Percentiles rank a stretch among this genome's conserved stretches.
phyloP scores from a whole-genome alignment of 371 early-diverging fungal genomes.

The Mucor lusitanicus region DNA sequence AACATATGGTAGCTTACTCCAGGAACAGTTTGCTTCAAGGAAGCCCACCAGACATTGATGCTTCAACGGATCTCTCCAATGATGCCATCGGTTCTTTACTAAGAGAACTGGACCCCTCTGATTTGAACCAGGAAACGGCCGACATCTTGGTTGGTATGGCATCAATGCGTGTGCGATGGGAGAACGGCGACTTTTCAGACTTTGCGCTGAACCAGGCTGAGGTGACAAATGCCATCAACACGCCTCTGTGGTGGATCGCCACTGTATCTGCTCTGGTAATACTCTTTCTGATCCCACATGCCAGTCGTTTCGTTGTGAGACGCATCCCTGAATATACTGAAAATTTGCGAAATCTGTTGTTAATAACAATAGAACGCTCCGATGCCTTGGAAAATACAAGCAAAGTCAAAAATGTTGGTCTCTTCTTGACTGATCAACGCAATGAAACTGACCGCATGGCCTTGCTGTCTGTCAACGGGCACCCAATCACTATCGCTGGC shows the following conservation, averaged over 20 bases:
- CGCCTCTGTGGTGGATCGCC: neutral
- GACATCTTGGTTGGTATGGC: neutral
- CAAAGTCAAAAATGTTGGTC: neutral
- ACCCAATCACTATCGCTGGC: neutral
- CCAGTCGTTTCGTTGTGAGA: neutral
- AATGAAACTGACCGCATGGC: neutral
- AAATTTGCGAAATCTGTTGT: neutral
- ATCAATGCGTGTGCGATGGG: neutral
- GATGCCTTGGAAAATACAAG: no score
- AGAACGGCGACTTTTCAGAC: neutral
- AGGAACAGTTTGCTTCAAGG: neutral
- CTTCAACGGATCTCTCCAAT: neutral
- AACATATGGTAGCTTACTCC: neutral
- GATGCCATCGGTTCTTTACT: neutral
- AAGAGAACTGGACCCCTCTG: neutral
- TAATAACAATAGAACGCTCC: no score
- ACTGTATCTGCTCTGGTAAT: neutral
- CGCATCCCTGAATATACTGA: neutral
- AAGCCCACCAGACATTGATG: neutral
- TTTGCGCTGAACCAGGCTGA: neutral
- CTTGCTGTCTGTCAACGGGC: neutral
- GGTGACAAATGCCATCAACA: neutral
- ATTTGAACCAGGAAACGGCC: neutral
- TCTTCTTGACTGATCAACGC: neutral
- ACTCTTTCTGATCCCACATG: neutral